Evolutionary conservation across 352 stramenopile genomes (phyloP).

Genomic region (Phytophthora rubi): DNA sequence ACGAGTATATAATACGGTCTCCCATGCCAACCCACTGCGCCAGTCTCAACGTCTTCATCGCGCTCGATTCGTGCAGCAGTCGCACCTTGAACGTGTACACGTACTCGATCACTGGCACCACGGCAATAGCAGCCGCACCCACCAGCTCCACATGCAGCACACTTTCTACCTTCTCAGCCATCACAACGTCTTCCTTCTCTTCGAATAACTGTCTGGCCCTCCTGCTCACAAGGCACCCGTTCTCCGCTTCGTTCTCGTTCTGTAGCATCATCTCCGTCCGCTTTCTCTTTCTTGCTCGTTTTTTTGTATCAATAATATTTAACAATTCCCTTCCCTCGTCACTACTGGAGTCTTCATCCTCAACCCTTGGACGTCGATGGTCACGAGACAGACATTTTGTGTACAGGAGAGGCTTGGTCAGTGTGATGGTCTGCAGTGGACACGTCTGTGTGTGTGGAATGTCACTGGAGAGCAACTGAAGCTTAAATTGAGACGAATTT

Average conservation of each 20-base stretch:
- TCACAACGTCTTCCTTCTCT: neutral
- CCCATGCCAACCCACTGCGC: slow-evolving; percentile 53
- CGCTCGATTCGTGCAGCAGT: slow-evolving; percentile 36
- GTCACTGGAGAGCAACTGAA: slow-evolving; percentile 15
- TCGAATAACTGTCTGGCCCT: slow-evolving; percentile 19
- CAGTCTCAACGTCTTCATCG: slow-evolving; percentile 40
- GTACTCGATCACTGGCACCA: slow-evolving; percentile 59
- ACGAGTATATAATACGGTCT: slow-evolving; percentile 42
- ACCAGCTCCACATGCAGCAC: slow-evolving; percentile 51
- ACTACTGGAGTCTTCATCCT: slow-evolving; percentile 6
- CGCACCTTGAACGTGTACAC: slow-evolving; percentile 51
- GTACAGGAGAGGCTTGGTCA: slow-evolving; percentile 28
- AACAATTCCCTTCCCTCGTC: slow-evolving; percentile 3
- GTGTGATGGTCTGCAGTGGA: slow-evolving; percentile 28
- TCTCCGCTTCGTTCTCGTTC: slow-evolving; percentile 7
- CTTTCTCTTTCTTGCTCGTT: slow-evolving; percentile 13
- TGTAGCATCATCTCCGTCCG: neutral
- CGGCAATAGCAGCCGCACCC: slow-evolving; percentile 30
- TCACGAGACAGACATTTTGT: slow-evolving; percentile 16
- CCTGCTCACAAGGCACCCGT: slow-evolving; percentile 7
- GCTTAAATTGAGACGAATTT: slow-evolving; percentile 10
- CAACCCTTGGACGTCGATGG: slow-evolving; percentile 7
- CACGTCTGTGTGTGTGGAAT: slow-evolving; percentile 3
- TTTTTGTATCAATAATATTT: neutral
- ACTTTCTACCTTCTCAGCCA: neutral